Evolutionary conservation across 768 basidiomycete genomes (phyloP), one percentile per base, ranked within the genome.

Genomic region (Exidia glandulosa): DNA sequence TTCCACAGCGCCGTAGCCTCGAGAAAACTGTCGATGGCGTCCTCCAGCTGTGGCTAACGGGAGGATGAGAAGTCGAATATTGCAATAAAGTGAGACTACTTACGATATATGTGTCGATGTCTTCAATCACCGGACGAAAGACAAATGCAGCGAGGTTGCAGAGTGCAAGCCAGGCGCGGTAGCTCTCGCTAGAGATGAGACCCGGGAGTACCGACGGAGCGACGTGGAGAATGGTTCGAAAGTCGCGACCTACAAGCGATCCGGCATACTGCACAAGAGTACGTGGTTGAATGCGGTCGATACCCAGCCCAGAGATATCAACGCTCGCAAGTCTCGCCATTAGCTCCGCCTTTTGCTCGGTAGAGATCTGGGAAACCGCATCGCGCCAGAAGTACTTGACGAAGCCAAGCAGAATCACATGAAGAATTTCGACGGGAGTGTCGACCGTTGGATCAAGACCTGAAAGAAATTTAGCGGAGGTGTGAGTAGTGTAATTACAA

Each of bases 331-430:
- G 41, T 3, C 41, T 13, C 6, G 41, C 41, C 16, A 45, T 45
- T 3, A 45, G 41, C 41, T 45, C 41, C 6, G 41, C 41, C 16
- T 45, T 45, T n/a, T 45, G 41, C 41, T 45, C 16, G 16, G 41
- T 3, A 45, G 14, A 16, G 4, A 45, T 13, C 41, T n/a, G 5
- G 14, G 41, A 45, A n/a, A 45, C 41, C 1, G 68, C 65, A 65
- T 80, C 77, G 0, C 73, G 69, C 78, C 79, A 81, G 32, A 77
- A 70, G 61, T 80, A 81, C 54, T 80, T 80, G 55, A 79, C 70
- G 64, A 78, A 71, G 0, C 78, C 77, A 1, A 79, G 72, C 0
- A 79, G 66, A 29, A 78, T 16, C 4, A 45, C 41, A 19, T 45
- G 41, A 16, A 45, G 41, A 19, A 45, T 16, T 19, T 45, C 41